A percentile compares a stretch with the other conserved stretches of the same genome.
Evolutionary conservation across 1,139 yeast species (phyloP).

Genomic region (Hansenula sp.): DNA sequence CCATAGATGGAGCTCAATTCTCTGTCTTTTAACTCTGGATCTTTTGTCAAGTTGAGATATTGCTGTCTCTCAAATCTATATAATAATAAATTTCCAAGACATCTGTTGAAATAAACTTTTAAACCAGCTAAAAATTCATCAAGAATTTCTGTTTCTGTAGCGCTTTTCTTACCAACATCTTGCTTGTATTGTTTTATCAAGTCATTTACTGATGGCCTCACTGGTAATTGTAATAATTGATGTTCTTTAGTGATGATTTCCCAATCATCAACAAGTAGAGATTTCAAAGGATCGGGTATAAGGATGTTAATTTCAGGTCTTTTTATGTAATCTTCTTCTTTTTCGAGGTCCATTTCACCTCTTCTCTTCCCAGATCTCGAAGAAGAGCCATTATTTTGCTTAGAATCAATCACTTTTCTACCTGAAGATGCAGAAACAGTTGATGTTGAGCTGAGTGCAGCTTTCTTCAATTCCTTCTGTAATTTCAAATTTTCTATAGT

Average conservation of each 20-base stretch:
- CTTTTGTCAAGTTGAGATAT: conserved; percentile 50
- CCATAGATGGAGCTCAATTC: conserved; percentile 59
- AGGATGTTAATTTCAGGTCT: conserved; percentile 49
- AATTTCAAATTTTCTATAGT: conserved; percentile 64
- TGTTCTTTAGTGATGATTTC: conserved; percentile 80
- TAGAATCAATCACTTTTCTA: conserved; percentile 11
- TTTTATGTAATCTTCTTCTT: conserved; percentile 33
- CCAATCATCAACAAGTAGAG: conserved; percentile 87
- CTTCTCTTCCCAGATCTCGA: conserved; percentile 17
- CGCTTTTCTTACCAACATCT: conserved; percentile 18
- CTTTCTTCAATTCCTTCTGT: conserved; percentile 58
- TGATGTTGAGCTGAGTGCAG: conserved; percentile 28
- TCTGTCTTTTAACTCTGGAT: conserved; percentile 30
- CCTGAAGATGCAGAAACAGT: conserved; percentile 13
- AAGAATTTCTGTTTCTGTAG: conserved; percentile 48
- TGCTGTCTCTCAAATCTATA: conserved; percentile 87
- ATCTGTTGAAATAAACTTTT: conserved; percentile 69
- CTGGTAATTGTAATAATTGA: conserved; percentile 60
- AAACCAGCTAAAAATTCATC: conserved; percentile 70
- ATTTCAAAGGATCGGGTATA: conserved; percentile 64
- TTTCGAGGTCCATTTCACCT: conserved; percentile 20
- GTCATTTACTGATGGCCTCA: conserved; percentile 42
- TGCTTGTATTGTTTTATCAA: conserved; percentile 46
- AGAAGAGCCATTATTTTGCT: conserved; percentile 5
- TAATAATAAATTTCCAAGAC: conserved; percentile 66